Base-by-base conservation (phyloP, 768 basidiomycete genomes). In the Boletus sp. region DNA sequence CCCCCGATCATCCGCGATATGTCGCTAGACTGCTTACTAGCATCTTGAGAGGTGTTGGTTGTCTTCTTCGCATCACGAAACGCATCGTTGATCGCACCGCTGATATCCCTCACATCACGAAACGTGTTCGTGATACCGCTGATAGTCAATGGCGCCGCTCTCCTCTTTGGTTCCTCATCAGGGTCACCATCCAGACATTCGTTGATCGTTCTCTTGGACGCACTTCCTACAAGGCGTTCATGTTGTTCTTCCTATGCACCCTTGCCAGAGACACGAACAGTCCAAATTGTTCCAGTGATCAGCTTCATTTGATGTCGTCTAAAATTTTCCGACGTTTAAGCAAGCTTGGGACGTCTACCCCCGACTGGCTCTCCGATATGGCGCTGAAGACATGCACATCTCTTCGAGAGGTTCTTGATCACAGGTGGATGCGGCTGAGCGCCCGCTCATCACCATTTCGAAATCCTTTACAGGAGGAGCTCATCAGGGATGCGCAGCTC, bases 221-320 rank as follows among this genome's bases (percentile, higher is more conserved):
- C 11, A 37, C 39, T 8, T 64, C 61, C 2, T 83, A 83, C 65
- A 83, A 82, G 49, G 35, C 9, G 5, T 83, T 83, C 63, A 73
- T 79, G 8, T 8, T 32, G 10, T 32, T 32, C 30, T 32, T 32
- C 30, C 9, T 32, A 13, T 32, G 32, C 32, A 11, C 32, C 32
- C 32, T 32, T 32, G 32, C 32, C 11, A 32, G 11, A 11, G 32
- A 32, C 32, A 11, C 11, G 5, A 11, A 32, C 32, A 13, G 5
- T 32, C 11, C 32, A 11, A 2, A 11, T 13, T 11, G 11, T 32
- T 32, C 32, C 32, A 32, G 32, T 13, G 32, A 32, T 32, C 32
- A 3, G 32, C 32, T 32, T 32, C 32, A 32, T 32, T 32, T 13
- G 11, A 32, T 32, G 32, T 32, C 32, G 11, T 32, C 32, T 32